Conservation (phyloP, 768 basidiomycete genomes). For the Boletus tomentosulus region DNA sequence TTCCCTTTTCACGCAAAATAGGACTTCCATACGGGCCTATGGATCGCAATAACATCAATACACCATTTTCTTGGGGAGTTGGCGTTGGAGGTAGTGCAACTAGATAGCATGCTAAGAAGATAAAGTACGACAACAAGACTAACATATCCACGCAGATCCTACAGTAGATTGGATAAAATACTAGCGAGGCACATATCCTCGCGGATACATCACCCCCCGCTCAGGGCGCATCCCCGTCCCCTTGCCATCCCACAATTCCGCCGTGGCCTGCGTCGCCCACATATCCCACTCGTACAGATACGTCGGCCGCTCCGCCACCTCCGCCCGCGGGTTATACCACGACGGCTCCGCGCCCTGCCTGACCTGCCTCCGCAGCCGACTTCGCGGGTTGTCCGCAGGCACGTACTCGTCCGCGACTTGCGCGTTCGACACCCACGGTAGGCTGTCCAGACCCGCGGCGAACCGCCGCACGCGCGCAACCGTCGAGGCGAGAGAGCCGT, state of each 20-base stretch:
- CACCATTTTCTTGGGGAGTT: no score
- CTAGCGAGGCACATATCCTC: slow-evolving; percentile 18
- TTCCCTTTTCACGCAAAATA: no score
- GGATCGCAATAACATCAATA: no score
- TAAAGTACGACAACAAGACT: no score
- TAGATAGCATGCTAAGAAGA: no score
- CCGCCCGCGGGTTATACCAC: slow-evolving; percentile 25
- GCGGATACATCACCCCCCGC: slow-evolving; percentile 16
- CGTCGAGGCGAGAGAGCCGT: slow-evolving; percentile 20
- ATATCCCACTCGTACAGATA: slow-evolving; percentile 22
- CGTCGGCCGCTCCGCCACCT: background rate
- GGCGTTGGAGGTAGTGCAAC: no score
- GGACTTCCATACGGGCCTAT: no score
- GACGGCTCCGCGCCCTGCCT: slow-evolving; percentile 21
- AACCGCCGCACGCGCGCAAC: slow-evolving; percentile 35
- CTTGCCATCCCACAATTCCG: slow-evolving; percentile 5
- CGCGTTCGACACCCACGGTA: slow-evolving; percentile 43
- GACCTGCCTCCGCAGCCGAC: slow-evolving; percentile 9
- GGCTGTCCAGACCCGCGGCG: slow-evolving; percentile 30
- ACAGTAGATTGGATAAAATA: no score
- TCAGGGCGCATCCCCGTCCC: background rate
- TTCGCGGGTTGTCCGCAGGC: slow-evolving; percentile 30
- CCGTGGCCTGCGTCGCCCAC: slow-evolving; percentile 23
- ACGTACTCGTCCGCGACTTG: slow-evolving; percentile 44
- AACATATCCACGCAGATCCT: no score